These are phyloP conservation scores for Fusarium clavum DNA, from an alignment of 2,329 filamentous ascomycete species.

Conservation along the genomic window DNA sequence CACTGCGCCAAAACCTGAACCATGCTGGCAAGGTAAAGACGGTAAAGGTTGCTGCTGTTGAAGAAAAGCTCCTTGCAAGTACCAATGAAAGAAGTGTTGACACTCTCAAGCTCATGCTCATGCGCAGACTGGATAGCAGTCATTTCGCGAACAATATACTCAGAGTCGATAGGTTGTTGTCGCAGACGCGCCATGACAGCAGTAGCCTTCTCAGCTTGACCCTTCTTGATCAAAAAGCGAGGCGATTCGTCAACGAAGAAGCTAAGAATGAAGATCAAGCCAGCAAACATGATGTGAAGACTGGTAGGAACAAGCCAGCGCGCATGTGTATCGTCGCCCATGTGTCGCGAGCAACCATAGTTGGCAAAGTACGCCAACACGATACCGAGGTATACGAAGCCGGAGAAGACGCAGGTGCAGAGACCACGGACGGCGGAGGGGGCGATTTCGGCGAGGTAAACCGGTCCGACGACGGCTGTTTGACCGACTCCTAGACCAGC, in stretches of 20 bases:
- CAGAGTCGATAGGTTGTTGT: slow-evolving; percentile 6
- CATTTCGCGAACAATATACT: slow-evolving; percentile 22
- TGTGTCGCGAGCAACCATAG: slow-evolving; percentile 31
- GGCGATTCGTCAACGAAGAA: slow-evolving; percentile 32
- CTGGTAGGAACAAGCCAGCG: slow-evolving; percentile 34
- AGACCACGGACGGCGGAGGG: slow-evolving; percentile 31
- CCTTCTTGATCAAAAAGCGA: slow-evolving; percentile 28
- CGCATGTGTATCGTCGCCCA: slow-evolving; percentile 11
- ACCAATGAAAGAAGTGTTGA: slow-evolving; percentile 17
- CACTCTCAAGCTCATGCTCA: slow-evolving; percentile 22
- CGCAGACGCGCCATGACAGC: slow-evolving; percentile 10
- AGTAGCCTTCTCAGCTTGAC: slow-evolving; percentile 16
- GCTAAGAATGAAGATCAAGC: slow-evolving; percentile 23
- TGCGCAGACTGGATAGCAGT: slow-evolving; percentile 12
- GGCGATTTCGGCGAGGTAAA: slow-evolving; percentile 35
- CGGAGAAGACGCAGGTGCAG: slow-evolving; percentile 33
- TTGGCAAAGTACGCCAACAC: slow-evolving; percentile 31
- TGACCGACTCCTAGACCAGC: slow-evolving; percentile 34
- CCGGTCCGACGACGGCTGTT: slow-evolving; percentile 33
- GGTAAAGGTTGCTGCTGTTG: slow-evolving; percentile 32
- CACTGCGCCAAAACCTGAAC: slow-evolving; percentile 36
- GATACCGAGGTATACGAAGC: slow-evolving; percentile 27
- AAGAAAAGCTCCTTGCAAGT: slow-evolving; percentile 28
- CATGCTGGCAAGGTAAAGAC: slow-evolving; percentile 35
- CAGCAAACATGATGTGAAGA: slow-evolving; percentile 31